A percentile compares a stretch with the other conserved stretches of the same genome.
These are phyloP conservation scores for Boletus sensibilis DNA, from an alignment of 768 basidiomycete genomes.

Conservation along the genomic window DNA sequence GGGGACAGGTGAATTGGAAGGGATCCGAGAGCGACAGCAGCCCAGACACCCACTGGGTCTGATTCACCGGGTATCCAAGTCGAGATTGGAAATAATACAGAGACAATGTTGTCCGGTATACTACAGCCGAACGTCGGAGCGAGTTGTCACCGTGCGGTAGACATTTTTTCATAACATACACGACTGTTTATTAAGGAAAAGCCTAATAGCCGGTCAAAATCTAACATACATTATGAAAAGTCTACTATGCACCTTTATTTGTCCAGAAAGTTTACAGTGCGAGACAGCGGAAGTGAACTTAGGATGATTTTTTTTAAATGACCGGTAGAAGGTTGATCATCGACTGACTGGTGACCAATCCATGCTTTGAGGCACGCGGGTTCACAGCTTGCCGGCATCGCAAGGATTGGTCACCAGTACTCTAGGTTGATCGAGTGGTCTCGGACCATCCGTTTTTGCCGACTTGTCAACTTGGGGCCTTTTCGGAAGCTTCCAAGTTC, in stretches of 20 bases:
- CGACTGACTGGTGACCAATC: neutral
- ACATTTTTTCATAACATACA: neutral
- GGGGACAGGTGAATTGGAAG: neutral
- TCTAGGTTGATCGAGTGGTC: neutral
- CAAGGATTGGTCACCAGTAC: neutral
- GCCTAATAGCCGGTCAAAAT: neutral
- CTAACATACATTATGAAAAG: neutral
- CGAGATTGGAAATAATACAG: neutral
- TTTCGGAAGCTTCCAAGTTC: neutral
- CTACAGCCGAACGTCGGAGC: neutral
- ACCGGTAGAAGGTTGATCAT: neutral
- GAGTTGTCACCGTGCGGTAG: neutral
- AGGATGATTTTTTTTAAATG: neutral
- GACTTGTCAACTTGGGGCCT: neutral
- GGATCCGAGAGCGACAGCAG: neutral
- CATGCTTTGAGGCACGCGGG: neutral
- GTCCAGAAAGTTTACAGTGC: neutral
- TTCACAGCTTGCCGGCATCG: neutral
- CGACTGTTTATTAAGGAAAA: neutral
- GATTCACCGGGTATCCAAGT: neutral
- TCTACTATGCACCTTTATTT: neutral
- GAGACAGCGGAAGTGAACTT: neutral
- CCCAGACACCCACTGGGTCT: neutral
- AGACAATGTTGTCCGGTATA: neutral
- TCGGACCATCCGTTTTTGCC: neutral